These are phyloP conservation scores for Lagerstroemia speciosa DNA, from an alignment of 345 rosid species.

Conservation along the genomic window DNA sequence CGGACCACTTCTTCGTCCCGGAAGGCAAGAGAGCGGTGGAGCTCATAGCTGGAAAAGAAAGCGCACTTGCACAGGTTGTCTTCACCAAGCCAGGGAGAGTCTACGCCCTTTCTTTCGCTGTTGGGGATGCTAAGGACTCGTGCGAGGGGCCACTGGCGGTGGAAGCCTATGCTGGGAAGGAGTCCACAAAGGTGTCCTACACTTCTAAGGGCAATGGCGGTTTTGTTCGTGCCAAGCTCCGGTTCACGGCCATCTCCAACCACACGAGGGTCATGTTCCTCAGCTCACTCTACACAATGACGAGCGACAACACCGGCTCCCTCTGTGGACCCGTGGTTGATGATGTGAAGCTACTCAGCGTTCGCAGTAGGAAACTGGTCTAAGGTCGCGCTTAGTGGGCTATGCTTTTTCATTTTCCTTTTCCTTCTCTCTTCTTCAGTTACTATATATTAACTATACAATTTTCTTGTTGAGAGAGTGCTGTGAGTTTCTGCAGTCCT, in stretches of 20 bases:
- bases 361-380: constrained; percentile 17
- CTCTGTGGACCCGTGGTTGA: constrained; percentile 78
- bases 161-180: constrained; percentile 52
- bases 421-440: neutral
- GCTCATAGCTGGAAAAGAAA: constrained; percentile 70
- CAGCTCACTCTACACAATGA: constrained; percentile 59
- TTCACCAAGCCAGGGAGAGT: constrained; percentile 29
- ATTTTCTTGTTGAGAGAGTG: neutral
- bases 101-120: constrained; percentile 44
- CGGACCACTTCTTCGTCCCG: constrained; percentile 45
- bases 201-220: constrained; percentile 61
- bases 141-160: constrained; percentile 60
- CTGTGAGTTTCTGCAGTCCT: neutral
- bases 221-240: constrained; percentile 28
- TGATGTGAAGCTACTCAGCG: constrained; percentile 42
- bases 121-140: constrained; percentile 49
- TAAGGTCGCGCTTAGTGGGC: neutral
- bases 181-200: constrained; percentile 34
- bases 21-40: constrained; percentile 51
- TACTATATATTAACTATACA: neutral
- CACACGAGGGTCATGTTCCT: constrained; percentile 53
- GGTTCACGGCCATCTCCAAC: constrained; percentile 38
- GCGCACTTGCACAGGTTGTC: constrained; percentile 54
- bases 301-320: constrained; percentile 54
- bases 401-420: neutral